Percentiles rank a stretch among this genome's conserved stretches.
These are phyloP conservation scores for Apiospora hydei DNA, from an alignment of 2,329 filamentous ascomycete species.

Conservation along the genomic window DNA sequence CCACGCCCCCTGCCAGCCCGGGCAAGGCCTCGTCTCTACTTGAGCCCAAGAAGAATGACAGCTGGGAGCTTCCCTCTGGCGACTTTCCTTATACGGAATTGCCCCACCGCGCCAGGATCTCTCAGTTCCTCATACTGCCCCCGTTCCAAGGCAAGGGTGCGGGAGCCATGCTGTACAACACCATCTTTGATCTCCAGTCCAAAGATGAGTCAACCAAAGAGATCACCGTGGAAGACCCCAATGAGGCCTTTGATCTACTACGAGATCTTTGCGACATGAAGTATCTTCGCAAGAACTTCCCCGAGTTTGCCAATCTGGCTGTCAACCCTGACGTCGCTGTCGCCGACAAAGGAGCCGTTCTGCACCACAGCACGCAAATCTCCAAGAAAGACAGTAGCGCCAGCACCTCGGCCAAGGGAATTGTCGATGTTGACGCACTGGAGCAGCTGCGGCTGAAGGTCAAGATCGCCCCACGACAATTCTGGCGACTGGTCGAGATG, in stretches of 20 bases:
- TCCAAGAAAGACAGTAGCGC: slow-evolving; percentile 32
- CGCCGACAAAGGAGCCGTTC: slow-evolving; percentile 52
- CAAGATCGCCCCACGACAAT: slow-evolving; percentile 82
- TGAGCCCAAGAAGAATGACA: slow-evolving; percentile 34
- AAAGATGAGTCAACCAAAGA: slow-evolving; percentile 75
- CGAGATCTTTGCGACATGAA: slow-evolving; percentile 77
- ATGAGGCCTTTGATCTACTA: slow-evolving; percentile 82
- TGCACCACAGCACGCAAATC: slow-evolving; percentile 39
- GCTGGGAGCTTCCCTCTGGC: slow-evolving; percentile 54
- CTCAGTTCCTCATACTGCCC: slow-evolving; percentile 91
- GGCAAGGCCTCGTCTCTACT: slow-evolving; percentile 35
- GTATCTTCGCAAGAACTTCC: slow-evolving; percentile 63
- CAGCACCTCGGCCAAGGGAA: slow-evolving; percentile 45
- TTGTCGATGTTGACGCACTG: slow-evolving; percentile 65
- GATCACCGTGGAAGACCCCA: slow-evolving; percentile 93
- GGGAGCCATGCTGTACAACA: slow-evolving; percentile 80
- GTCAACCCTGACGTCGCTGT: slow-evolving; percentile 61
- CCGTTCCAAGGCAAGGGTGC: slow-evolving; percentile 84
- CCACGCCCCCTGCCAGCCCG: slow-evolving; percentile 52
- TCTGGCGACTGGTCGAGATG: slow-evolving; percentile 78
- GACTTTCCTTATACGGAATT: slow-evolving; percentile 63
- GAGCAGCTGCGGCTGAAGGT: slow-evolving; percentile 64
- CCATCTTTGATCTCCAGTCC: slow-evolving; percentile 76
- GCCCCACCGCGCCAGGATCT: slow-evolving; percentile 83
- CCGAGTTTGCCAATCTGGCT: slow-evolving; percentile 63